These are phyloP conservation scores for Omphalotus olearius DNA, from an alignment of 1,284 basidiomycete species.

Conservation along the genomic window DNA sequence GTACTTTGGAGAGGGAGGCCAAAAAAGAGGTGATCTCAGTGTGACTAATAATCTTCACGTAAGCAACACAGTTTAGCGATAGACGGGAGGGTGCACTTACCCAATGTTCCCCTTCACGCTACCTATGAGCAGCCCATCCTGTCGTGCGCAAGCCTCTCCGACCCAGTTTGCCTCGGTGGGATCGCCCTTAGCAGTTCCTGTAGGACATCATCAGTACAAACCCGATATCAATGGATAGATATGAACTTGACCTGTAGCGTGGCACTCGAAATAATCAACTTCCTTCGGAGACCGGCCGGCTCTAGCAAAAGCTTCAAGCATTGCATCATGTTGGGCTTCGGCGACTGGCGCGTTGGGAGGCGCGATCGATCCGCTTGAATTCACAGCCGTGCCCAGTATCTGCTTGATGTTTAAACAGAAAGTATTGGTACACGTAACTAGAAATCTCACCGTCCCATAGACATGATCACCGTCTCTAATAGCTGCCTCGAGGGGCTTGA, in stretches of 20 bases:
- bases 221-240: background rate
- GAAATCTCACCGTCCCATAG: constrained; percentile 25
- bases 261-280: constrained; percentile 44
- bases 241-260: constrained; percentile 37
- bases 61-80: background rate
- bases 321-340: constrained; percentile 27
- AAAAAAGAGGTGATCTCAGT: constrained; percentile 37
- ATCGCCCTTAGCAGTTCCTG: constrained; percentile 44
- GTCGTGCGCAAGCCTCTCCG: constrained; percentile 30
- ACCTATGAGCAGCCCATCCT: constrained; percentile 31
- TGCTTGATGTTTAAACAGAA: constrained; percentile 13
- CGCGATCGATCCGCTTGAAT: constrained; percentile 30
- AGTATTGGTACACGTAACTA: background rate
- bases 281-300: constrained; percentile 27
- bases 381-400: constrained; percentile 38
- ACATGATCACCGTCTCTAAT: constrained; percentile 28
- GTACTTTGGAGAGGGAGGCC: constrained; percentile 36
- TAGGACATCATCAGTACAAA: background rate
- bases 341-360: constrained; percentile 36
- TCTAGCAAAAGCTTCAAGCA: constrained; percentile 24
- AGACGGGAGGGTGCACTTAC: constrained; percentile 20
- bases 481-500: constrained; percentile 28
- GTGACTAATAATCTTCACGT: constrained; percentile 22
- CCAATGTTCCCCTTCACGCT: constrained; percentile 47
- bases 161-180: constrained; percentile 47